Percentiles rank a stretch among this genome's conserved stretches.
Conservation (phyloP, 2,329 filamentous ascomycete species). For the Alternaria triticina region DNA sequence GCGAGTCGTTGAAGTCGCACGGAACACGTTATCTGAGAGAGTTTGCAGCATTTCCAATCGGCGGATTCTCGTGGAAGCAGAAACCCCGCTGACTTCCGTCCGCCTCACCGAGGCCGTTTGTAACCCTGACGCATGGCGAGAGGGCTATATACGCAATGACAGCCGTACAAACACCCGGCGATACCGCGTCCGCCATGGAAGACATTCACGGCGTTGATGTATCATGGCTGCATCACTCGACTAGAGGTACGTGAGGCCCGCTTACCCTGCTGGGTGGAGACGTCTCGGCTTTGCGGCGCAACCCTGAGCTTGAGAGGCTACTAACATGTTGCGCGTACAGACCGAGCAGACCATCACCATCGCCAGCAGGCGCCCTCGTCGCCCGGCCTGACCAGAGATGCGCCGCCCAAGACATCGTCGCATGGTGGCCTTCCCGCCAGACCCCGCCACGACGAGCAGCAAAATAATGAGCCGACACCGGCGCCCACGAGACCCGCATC, state of each 20-base stretch:
- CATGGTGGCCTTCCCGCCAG: slow-evolving; percentile 36
- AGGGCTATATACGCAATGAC: slow-evolving; percentile 29
- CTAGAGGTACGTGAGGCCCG: slow-evolving; percentile 75
- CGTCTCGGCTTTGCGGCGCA: slow-evolving; percentile 25
- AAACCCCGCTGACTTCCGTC: slow-evolving; percentile 39
- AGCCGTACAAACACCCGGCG: slow-evolving; percentile 25
- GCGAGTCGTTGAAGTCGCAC: slow-evolving; percentile 6
- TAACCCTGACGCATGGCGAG: slow-evolving; percentile 35
- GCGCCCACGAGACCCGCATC: slow-evolving; percentile 34
- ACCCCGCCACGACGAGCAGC: slow-evolving; percentile 23
- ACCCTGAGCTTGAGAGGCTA: slow-evolving; percentile 13
- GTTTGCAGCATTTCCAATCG: slow-evolving; percentile 27
- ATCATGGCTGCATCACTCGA: slow-evolving; percentile 86
- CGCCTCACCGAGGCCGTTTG: slow-evolving; percentile 19
- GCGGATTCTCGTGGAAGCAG: slow-evolving; percentile 20
- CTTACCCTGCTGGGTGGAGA: slow-evolving; percentile 29
- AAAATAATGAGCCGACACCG: slow-evolving; percentile 19
- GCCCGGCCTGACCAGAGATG: slow-evolving; percentile 42
- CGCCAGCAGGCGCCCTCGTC: slow-evolving; percentile 46
- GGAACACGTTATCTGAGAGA: slow-evolving; percentile 9
- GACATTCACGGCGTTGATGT: slow-evolving; percentile 83
- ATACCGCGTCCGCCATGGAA: slow-evolving; percentile 65
- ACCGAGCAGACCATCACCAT: slow-evolving; percentile 42
- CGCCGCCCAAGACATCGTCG: slow-evolving; percentile 44
- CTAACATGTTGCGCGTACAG: slow-evolving; percentile 20